Base-by-base conservation (phyloP, 257 asterid genomes). In the Solanum pinnatisectum region DNA sequence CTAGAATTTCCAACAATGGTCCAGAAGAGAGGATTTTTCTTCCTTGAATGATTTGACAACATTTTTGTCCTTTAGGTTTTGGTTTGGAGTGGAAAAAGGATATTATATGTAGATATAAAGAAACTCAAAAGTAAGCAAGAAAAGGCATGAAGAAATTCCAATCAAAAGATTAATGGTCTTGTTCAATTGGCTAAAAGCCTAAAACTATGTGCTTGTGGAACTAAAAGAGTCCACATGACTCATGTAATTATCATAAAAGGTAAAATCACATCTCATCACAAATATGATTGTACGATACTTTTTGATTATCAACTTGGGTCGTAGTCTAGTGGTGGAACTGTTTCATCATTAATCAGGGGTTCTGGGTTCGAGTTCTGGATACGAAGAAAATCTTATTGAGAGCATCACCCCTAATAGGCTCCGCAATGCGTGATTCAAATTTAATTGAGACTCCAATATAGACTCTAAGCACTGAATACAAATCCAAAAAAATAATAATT, bases 381-480 rank as follows among this genome's bases (percentile, higher is more conserved):
- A 16, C 16, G 23, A 16, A 52, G 10, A 16, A 52, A 52, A 52
- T 16, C 22, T 0, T 52, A 6, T 52, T 52, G 60, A 52, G 4
- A 52, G 3, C 23, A 16, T 52, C 23, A 52, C 10, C 23, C 7
- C 3, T 52, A 6, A 52, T 6, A 52, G n/a, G 4, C 4, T 52
- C 0, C 16, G 23, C 1, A 52, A 6, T 52, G 63, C 10, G 23
- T 16, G 23, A 52, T 52, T 16, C 63, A 6, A 1, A 52, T 52
- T 52, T 16, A 52, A 6, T 1, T 0, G 0, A 52, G 3, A 6
- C 23, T 16, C 23, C 0, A 16, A 52, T 52, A 6, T 0, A 16
- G 9, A 52, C 1, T 52, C 1, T 16, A 4, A 6, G 16, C 1
- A 52, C 1, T 10, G 4, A 52, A 16, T 52, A 52, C 60, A 52